Percentiles rank a stretch among this genome's conserved stretches.
Conservation (phyloP, 2,329 filamentous ascomycete species). For the Fusarium haematococcum region DNA sequence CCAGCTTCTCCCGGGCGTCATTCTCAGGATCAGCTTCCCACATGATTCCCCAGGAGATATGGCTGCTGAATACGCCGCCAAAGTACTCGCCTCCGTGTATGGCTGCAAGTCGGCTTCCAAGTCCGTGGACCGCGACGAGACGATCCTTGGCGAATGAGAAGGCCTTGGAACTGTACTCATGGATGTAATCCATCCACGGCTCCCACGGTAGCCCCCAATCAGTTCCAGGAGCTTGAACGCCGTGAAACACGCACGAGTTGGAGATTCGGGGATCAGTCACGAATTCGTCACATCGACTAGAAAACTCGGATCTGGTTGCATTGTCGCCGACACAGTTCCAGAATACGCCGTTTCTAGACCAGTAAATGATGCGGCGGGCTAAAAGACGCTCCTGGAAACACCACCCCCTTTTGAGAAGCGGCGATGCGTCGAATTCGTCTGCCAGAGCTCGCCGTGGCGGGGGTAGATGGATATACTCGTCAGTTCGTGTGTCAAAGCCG, state of each 20-base stretch:
- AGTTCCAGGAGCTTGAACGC: not conserved
- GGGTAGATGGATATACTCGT: not conserved
- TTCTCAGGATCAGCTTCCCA: not conserved
- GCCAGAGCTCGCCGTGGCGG: not conserved
- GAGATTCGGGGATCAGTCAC: not conserved
- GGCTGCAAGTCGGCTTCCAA: not conserved
- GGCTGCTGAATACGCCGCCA: not conserved
- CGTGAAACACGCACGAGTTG: not conserved
- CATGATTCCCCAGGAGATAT: not conserved
- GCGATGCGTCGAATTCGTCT: not conserved
- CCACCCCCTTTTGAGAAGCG: not conserved
- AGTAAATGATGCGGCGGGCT: not conserved
- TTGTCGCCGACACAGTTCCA: not conserved
- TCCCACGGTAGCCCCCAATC: not conserved
- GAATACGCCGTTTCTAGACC: not conserved
- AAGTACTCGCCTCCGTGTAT: not conserved
- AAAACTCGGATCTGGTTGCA: not conserved
- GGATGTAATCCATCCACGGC: not conserved
- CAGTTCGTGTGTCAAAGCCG: not conserved
- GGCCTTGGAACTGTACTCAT: not conserved
- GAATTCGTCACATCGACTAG: not conserved
- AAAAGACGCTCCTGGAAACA: constrained; percentile 2
- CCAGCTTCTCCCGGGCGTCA: not conserved
- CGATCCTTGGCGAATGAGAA: not conserved
- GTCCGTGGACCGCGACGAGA: not conserved